Evolutionary conservation across 371 early-diverging fungal genomes (phyloP), one percentile per base, ranked within the genome.

Genomic region (Basidiobolus heterosporus): DNA sequence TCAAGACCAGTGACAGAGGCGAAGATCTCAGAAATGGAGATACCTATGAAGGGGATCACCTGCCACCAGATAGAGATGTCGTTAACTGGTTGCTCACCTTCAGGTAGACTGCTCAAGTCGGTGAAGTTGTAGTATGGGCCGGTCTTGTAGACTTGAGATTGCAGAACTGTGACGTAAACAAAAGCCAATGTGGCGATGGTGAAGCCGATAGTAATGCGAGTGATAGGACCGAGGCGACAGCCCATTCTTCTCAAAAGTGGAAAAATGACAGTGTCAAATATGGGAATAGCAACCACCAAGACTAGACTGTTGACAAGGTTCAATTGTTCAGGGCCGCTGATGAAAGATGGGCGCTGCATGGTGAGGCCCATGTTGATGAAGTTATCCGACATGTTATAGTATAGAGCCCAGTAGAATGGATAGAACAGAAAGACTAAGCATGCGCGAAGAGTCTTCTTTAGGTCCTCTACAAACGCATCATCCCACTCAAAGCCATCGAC

Each of bases 341-440:
- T 53, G 79, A 80, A 62, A 57, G 58, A 44, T 42, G 70, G 69
- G 11, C 35, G 37, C 8, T 24, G 50, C 85, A 86, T 86, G 49
- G 71, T 73, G 44, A 65, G 64, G 36, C 77, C 80, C 65, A 74
- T 74, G 45, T 75, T 78, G 38, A 84, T 59, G 56, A 86, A 62
- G 59, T 82, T 83, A 64, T 75, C 78, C 46, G 64, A 63, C 69
- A 84, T 80, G 63, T 86, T 80, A 40, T 59, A 54, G 60, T 83
- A 83, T 51, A 76, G 68, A 20, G 78, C 70, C 86, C 86, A 86
- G 67, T 75, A 86, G 44, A 86, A 55, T 16, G 82, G 81, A 52
- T 61, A 82, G 65, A 75, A 74, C 44, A 67, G 52, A 56, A 86
- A 82, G 15, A 83, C 74, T 50, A 70, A 65, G 66, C 79, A 82